These are phyloP conservation scores for Pseudogymnoascus sp. DNA, from an alignment of 2,329 filamentous ascomycete species.

Conservation along the genomic window DNA sequence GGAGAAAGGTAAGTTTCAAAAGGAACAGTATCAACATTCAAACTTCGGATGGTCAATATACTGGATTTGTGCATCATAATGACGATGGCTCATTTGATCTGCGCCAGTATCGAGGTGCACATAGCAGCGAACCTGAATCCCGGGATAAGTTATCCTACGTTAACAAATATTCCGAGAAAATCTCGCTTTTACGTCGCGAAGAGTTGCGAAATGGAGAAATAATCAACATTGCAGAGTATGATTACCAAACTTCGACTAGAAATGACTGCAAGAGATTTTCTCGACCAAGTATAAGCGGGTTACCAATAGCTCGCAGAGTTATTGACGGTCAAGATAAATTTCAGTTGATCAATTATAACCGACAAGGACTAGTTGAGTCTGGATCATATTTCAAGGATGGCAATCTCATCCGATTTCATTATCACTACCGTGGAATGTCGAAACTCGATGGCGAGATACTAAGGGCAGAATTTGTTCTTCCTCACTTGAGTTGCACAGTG, in stretches of 20 bases:
- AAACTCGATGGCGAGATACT: constrained; percentile 47
- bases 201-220: constrained; percentile 29
- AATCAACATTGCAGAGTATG: constrained; percentile 41
- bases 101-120: constrained; percentile 19
- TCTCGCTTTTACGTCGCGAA: constrained; percentile 32
- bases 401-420: constrained; percentile 45
- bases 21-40: constrained; percentile 39
- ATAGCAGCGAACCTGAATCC: constrained; percentile 36
- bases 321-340: constrained; percentile 36
- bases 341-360: constrained; percentile 43
- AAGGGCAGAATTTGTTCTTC: constrained; percentile 44
- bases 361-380: constrained; percentile 42
- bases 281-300: constrained; percentile 24
- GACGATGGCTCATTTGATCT: constrained; percentile 10
- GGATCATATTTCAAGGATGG: constrained; percentile 45
- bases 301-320: constrained; percentile 39
- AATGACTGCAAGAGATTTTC: constrained; percentile 21
- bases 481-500: constrained; percentile 45
- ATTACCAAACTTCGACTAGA: constrained; percentile 32
- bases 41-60: constrained; percentile 39
- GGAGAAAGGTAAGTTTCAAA: constrained; percentile 39
- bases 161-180: constrained; percentile 39
- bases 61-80: constrained; percentile 34
- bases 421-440: constrained; percentile 45
- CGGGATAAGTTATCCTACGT: constrained; percentile 35